A percentile compares a stretch with the other conserved stretches of the same genome.
phyloP scores from a whole-genome alignment of 768 basidiomycete genomes.

The Kockovaella imperatae region DNA sequence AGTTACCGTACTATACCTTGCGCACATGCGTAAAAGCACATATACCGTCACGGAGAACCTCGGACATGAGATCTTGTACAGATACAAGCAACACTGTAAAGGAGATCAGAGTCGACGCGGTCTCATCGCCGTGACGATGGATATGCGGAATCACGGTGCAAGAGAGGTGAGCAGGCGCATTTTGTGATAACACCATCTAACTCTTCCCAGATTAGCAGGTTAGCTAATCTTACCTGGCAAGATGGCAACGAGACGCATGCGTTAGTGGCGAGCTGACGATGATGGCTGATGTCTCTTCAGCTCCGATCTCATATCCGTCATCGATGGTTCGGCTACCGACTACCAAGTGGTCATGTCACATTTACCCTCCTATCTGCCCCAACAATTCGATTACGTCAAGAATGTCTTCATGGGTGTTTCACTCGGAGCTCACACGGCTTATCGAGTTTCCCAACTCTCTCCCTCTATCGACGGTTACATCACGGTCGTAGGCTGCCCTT shows the following conservation, averaged over 20 bases:
- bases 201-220: background rate
- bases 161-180: background rate
- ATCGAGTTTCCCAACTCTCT: background rate
- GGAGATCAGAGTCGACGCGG: background rate
- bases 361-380: background rate
- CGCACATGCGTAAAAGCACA: background rate
- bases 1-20: background rate
- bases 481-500: background rate
- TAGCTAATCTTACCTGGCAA: background rate
- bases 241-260: background rate
- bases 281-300: background rate
- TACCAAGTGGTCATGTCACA: background rate
- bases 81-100: background rate
- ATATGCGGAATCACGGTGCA: background rate
- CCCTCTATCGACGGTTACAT: background rate
- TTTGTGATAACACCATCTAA: background rate
- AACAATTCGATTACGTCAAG: background rate
- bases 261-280: background rate
- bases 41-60: background rate
- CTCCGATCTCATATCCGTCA: background rate
- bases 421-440: background rate
- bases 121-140: background rate
- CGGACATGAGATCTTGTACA: background rate
- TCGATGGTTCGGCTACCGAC: background rate
- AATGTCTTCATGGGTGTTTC: background rate